Evolutionary conservation across 192 early-diverging fungal genomes (phyloP).

Genomic region (Rhizophlyctis rosea): DNA sequence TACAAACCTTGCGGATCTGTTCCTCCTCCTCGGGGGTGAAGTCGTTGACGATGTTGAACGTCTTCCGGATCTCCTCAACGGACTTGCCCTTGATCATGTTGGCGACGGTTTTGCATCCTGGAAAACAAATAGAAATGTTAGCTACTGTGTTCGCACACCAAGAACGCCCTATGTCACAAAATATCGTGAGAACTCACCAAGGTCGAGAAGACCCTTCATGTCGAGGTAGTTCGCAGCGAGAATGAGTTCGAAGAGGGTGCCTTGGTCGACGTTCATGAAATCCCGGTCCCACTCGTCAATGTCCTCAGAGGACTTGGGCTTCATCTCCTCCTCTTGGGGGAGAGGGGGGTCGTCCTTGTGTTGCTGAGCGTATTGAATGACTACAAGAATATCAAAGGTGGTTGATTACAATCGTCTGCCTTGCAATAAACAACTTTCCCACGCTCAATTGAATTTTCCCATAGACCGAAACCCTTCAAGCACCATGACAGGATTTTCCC

Average conservation of each 20-base stretch:
- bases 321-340: slow-evolving; percentile 57
- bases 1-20: slow-evolving; percentile 52
- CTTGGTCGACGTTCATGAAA: slow-evolving; percentile 91
- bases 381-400: slow-evolving; percentile 23
- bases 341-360: slow-evolving; percentile 70
- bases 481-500: too few relatives aligned
- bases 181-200: slow-evolving; percentile 31
- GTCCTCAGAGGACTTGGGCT: slow-evolving; percentile 62
- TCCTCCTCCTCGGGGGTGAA: slow-evolving; percentile 96
- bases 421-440: too few relatives aligned
- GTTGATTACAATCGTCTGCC: too few relatives aligned
- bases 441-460: too few relatives aligned
- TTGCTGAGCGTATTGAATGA: slow-evolving; percentile 87
- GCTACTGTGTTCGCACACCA: not conserved
- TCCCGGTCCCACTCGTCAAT: slow-evolving; percentile 90
- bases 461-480: too few relatives aligned
- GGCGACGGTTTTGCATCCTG: slow-evolving; percentile 80
- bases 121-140: slow-evolving; percentile 8
- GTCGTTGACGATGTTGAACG: slow-evolving; percentile 94
- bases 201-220: slow-evolving; percentile 58
- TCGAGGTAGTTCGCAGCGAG: slow-evolving; percentile 68
- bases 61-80: slow-evolving; percentile 81
- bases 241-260: slow-evolving; percentile 88
- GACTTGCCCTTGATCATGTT: slow-evolving; percentile 89
- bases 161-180: slow-evolving; percentile 5